These are phyloP conservation scores for Apophysomyces trapeziformis DNA, from an alignment of 371 early-diverging fungal genomes.

Conservation along the genomic window DNA sequence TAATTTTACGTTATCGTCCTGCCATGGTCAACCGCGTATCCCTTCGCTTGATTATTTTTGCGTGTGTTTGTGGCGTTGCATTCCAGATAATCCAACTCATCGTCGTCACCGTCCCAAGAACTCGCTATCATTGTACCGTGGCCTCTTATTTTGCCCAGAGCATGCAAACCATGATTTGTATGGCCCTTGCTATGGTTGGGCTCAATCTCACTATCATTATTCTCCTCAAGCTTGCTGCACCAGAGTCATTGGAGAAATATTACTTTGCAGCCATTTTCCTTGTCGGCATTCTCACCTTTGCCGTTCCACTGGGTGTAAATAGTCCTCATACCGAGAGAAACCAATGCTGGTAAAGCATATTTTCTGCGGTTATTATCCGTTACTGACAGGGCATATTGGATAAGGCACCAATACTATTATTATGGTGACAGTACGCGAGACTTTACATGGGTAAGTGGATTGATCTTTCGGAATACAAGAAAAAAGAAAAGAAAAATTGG, in stretches of 20 bases:
- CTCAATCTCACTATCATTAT: constrained; percentile 42
- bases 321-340: not conserved
- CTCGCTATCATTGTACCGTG: constrained; percentile 17
- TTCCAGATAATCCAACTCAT: constrained; percentile 24
- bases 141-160: constrained; percentile 24
- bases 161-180: constrained; percentile 36
- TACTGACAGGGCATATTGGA: constrained; percentile 13
- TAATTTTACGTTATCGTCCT: constrained; percentile 29
- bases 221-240: constrained; percentile 26
- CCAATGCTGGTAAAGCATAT: constrained; percentile 25
- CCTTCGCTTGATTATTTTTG: constrained; percentile 35
- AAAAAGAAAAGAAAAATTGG: not conserved
- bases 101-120: constrained; percentile 14
- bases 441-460: constrained; percentile 39
- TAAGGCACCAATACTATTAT: constrained; percentile 41
- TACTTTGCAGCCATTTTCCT: constrained; percentile 27
- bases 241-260: constrained; percentile 29
- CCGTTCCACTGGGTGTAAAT: constrained; percentile 19
- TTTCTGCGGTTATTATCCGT: not conserved
- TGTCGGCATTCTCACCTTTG: constrained; percentile 18
- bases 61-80: constrained; percentile 25
- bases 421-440: constrained; percentile 20
- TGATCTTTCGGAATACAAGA: no score
- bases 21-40: constrained; percentile 37
- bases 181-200: constrained; percentile 41